Base-by-base conservation (phyloP, 2,329 filamentous ascomycete genomes). In the Chaetomiaceae sp. region DNA sequence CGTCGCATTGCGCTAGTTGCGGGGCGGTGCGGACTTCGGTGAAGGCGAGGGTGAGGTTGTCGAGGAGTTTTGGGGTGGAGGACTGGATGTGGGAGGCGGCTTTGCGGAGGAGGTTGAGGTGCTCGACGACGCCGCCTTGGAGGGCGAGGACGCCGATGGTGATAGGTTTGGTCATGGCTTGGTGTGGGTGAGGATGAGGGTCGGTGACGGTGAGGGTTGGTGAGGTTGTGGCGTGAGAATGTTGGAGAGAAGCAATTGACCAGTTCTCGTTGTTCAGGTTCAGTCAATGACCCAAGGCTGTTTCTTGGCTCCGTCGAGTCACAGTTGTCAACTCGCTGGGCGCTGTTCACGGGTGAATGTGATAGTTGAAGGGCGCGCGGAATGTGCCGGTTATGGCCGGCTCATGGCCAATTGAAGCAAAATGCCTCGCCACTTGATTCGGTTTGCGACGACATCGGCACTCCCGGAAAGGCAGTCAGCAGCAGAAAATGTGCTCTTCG, bases 101-200 rank as follows among this genome's bases (percentile, higher is more conserved):
- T 58, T 81, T 78, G 60, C 80, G 80, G 34, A 97, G 78, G 34
- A 95, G 81, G 60, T 83, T 78, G 53, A 96, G 69, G 74, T 99
- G 92, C 70, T 99, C 92, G 64, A 84, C 80, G 70, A 97, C 96
- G 54, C 91, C 92, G 63, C 94, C 94, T 72, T 99, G 94, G 17
- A 99, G 81, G 61, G 94, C 82, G 48, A 87, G 72, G 22, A 86
- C 82, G 43, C 83, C 83, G 33, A 86, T 71, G 2, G 77, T 81
- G 55, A 82, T 63, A 38, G n/a, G 15, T 19, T 49, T 19, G 27
- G 63, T 58, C 64, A 69, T 68, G 11, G 20, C 53, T 36, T 27
- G 19, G 22, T 33, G 19, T 37, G 29, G 27, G 22, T n/a, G 11
- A 20, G 42, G 4, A 12, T 22, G 20, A 11, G 50, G 19, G 34